A percentile compares a stretch with the other conserved stretches of the same genome.
Evolutionary conservation across 2,329 filamentous ascomycete species (phyloP).

Genomic region (Neonectria neomacrospora): DNA sequence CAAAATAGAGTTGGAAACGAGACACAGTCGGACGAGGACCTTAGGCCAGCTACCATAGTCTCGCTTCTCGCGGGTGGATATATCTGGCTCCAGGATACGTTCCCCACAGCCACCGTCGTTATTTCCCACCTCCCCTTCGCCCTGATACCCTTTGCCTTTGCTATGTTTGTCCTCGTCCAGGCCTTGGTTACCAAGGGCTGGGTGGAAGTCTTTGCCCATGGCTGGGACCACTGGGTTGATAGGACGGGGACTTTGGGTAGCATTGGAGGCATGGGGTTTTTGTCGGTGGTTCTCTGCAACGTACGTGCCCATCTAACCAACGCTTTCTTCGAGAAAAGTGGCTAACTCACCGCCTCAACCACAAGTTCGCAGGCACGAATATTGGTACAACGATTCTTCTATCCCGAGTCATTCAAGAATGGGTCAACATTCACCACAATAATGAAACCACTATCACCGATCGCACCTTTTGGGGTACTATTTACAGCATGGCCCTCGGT

Average conservation of each 20-base stretch:
- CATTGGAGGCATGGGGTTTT: slow-evolving; percentile 78
- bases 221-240: slow-evolving; percentile 78
- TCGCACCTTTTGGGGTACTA: slow-evolving; percentile 77
- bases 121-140: slow-evolving; percentile 73
- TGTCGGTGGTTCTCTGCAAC: slow-evolving; percentile 77
- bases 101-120: slow-evolving; percentile 75
- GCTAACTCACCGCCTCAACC: slow-evolving; percentile 10
- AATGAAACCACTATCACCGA: slow-evolving; percentile 65
- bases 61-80: slow-evolving; percentile 60
- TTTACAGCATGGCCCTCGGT: slow-evolving; percentile 79
- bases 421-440: slow-evolving; percentile 67
- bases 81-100: slow-evolving; percentile 74
- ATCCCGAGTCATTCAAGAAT: slow-evolving; percentile 75
- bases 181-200: slow-evolving; percentile 78
- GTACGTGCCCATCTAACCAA: slow-evolving; percentile 57
- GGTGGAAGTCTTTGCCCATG: slow-evolving; percentile 77
- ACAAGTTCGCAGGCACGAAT: slow-evolving; percentile 79
- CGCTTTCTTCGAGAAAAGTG: neutral
- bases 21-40: neutral
- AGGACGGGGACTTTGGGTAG: slow-evolving; percentile 76
- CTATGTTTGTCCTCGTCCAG: slow-evolving; percentile 81
- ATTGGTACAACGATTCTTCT: slow-evolving; percentile 81
- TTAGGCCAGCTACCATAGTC: slow-evolving; percentile 58
- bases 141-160: slow-evolving; percentile 76
- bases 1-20: neutral